Evolutionary conservation across 2,329 filamentous ascomycete species (phyloP).

Genomic region (Pseudogymnoascus sp.): DNA sequence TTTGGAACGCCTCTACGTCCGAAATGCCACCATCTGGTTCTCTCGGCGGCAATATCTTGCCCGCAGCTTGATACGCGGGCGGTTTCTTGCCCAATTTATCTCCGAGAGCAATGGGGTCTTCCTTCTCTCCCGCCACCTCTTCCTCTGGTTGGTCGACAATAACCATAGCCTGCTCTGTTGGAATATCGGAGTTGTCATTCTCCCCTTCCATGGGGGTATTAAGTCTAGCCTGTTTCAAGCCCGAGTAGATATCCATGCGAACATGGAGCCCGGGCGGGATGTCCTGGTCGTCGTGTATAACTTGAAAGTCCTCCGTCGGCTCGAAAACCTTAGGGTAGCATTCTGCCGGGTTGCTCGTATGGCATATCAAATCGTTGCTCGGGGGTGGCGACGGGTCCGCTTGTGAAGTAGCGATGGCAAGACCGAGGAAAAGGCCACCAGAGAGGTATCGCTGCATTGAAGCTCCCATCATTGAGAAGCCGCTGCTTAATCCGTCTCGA

Average conservation of each 20-base stretch:
- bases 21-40: constrained; percentile 29
- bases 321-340: constrained; percentile 60
- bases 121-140: constrained; percentile 21
- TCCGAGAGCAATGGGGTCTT: constrained; percentile 20
- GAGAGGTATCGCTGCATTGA: constrained; percentile 9
- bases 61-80: constrained; percentile 49
- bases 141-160: constrained; percentile 40
- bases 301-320: constrained; percentile 57
- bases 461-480: neutral
- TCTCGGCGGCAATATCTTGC: constrained; percentile 47
- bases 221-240: constrained; percentile 57
- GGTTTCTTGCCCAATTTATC: constrained; percentile 40
- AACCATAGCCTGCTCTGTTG: constrained; percentile 45
- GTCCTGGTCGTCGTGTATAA: constrained; percentile 56
- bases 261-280: constrained; percentile 59
- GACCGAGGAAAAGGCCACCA: neutral
- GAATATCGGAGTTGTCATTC: constrained; percentile 39
- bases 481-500: constrained; percentile 10
- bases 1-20: constrained; percentile 39
- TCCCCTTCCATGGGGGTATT: constrained; percentile 47
- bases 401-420: constrained; percentile 13
- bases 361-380: constrained; percentile 55
- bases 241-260: constrained; percentile 56
- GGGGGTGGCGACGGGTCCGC: constrained; percentile 21
- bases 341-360: constrained; percentile 49